phyloP scores from a whole-genome alignment of 139 green algal genomes.

The Zygnema circumcarinatum region DNA sequence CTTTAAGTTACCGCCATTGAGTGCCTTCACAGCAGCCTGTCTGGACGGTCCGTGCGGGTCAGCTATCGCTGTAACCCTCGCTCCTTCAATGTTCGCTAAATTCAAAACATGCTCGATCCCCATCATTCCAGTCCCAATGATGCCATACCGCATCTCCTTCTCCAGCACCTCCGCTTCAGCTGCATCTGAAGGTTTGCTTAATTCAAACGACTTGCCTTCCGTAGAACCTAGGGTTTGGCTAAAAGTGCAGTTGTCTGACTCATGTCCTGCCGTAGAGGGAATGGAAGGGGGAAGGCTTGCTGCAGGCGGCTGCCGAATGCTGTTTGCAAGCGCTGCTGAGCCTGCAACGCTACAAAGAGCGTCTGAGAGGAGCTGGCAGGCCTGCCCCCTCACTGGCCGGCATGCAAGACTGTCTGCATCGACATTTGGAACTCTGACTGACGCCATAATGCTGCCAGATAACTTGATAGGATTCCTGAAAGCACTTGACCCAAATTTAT shows the following conservation, averaged over 20 bases:
- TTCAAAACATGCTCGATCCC: conserved; percentile 49
- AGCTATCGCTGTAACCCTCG: conserved; percentile 14
- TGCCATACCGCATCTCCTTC: conserved; percentile 21
- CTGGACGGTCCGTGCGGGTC: conserved; percentile 39
- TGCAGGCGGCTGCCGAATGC: neutral
- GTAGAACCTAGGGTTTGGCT: neutral
- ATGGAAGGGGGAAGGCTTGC: no score
- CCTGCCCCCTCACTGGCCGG: neutral
- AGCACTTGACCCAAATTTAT: no score
- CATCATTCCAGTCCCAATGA: conserved; percentile 65
- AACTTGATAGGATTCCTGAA: no score
- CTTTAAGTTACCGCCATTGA: neutral
- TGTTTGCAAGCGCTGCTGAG: neutral
- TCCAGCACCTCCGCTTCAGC: neutral
- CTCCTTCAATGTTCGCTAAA: conserved; percentile 17
- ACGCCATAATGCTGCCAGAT: neutral
- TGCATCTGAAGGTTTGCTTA: neutral
- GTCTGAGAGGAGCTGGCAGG: neutral
- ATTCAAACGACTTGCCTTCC: neutral
- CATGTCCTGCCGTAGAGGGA: neutral
- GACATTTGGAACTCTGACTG: neutral
- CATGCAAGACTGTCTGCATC: neutral
- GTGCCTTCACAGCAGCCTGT: neutral
- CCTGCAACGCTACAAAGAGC: neutral
- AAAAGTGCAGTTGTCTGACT: neutral